phyloP scores from a whole-genome alignment of 2,329 filamentous ascomycete species.

The Aspergillus sp. region DNA sequence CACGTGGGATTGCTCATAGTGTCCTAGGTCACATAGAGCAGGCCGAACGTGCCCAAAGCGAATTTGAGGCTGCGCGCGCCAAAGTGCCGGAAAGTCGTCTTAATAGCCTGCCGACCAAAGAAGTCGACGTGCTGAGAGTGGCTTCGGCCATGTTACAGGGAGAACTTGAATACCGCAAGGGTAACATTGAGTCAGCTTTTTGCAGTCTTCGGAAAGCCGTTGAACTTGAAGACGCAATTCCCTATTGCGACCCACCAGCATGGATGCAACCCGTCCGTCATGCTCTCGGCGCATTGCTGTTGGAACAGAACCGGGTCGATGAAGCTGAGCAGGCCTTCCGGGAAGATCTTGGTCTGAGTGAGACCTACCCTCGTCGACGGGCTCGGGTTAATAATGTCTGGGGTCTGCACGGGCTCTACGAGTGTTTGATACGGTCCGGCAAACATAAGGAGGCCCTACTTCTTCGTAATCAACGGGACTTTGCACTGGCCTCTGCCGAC shows the following conservation, averaged over 20 bases:
- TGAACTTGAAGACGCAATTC: conserved; percentile 59
- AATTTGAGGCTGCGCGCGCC: conserved; percentile 54
- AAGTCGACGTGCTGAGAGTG: conserved; percentile 58
- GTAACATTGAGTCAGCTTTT: conserved; percentile 60
- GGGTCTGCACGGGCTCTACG: conserved; percentile 70
- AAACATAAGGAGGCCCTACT: conserved; percentile 58
- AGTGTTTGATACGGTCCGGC: conserved; percentile 61
- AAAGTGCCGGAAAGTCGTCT: conserved; percentile 60
- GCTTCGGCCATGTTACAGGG: conserved; percentile 59
- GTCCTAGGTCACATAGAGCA: conserved; percentile 54
- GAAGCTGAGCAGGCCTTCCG: conserved; percentile 58
- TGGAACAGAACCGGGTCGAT: conserved; percentile 61
- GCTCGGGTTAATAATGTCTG: conserved; percentile 72
- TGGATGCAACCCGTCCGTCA: conserved; percentile 75
- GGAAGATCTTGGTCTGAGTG: conserved; percentile 60
- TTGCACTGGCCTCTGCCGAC: not conserved
- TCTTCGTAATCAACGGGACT: conserved; percentile 33
- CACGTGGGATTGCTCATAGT: conserved; percentile 64
- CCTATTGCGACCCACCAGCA: conserved; percentile 71
- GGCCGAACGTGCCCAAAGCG: conserved; percentile 51
- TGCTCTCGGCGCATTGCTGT: conserved; percentile 65
- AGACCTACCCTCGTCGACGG: conserved; percentile 59
- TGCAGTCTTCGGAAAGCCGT: conserved; percentile 57
- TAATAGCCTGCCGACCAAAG: not conserved
- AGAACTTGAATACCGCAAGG: conserved; percentile 67